These are phyloP conservation scores for Fusarium sp. DNA, from an alignment of 2,329 filamentous ascomycete genomes.

Conservation along the genomic window DNA sequence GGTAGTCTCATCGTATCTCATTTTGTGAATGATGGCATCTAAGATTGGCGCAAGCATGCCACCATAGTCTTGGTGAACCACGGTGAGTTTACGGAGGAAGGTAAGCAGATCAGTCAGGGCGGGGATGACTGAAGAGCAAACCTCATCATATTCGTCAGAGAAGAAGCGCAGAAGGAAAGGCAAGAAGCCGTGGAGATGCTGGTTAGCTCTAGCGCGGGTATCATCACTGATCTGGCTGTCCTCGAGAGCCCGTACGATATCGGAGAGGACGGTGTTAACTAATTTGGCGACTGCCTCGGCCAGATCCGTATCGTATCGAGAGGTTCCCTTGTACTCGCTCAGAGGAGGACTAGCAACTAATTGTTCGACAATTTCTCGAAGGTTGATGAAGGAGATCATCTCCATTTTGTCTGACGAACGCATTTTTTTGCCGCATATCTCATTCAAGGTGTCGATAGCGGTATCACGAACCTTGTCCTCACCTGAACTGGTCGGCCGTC, in stretches of 20 bases:
- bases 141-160: slow-evolving; percentile 96
- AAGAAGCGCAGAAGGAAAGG: slow-evolving; percentile 93
- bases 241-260: slow-evolving; percentile 89
- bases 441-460: slow-evolving; percentile 93
- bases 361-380: slow-evolving; percentile 85
- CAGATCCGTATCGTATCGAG: slow-evolving; percentile 93
- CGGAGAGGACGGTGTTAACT: slow-evolving; percentile 88
- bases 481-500: slow-evolving; percentile 72
- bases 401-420: slow-evolving; percentile 91
- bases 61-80: slow-evolving; percentile 79
- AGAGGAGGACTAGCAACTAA: slow-evolving; percentile 86
- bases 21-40: slow-evolving; percentile 92
- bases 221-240: slow-evolving; percentile 69
- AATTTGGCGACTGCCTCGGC: slow-evolving; percentile 95
- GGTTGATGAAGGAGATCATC: slow-evolving; percentile 89
- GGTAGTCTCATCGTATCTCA: slow-evolving; percentile 96
- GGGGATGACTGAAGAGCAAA: slow-evolving; percentile 95
- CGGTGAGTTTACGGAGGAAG: slow-evolving; percentile 83
- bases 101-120: slow-evolving; percentile 92
- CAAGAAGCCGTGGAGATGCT: slow-evolving; percentile 83
- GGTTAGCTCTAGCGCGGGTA: slow-evolving; percentile 79
- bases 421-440: slow-evolving; percentile 99
- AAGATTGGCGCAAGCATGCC: slow-evolving; percentile 87
- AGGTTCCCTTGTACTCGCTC: slow-evolving; percentile 80
- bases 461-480: slow-evolving; percentile 88